Evolutionary conservation across 805 yeast species (phyloP).

Genomic region (Nakazawaea anatomiae): DNA sequence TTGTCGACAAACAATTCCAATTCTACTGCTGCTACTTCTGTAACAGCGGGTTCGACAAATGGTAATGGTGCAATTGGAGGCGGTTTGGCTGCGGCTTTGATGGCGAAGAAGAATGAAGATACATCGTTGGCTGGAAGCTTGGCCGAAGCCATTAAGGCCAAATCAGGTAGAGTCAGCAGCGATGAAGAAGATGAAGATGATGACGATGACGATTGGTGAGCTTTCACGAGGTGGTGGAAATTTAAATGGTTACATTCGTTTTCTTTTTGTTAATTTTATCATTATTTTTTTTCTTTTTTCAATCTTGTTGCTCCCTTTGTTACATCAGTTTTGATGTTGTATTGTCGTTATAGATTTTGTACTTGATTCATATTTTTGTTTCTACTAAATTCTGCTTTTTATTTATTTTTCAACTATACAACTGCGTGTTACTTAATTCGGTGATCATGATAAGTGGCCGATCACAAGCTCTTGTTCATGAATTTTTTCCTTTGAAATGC

Average conservation of each 20-base stretch:
- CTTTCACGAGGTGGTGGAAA: no score
- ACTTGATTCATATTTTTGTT: neutral
- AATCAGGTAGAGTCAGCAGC: slow-evolving; percentile 66
- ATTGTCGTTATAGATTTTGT: neutral
- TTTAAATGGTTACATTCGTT: neutral
- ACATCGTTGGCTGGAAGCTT: slow-evolving; percentile 70
- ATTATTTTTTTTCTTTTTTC: no score
- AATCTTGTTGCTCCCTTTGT: no score
- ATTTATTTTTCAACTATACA: no score
- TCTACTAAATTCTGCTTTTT: neutral
- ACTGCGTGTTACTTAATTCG: slow-evolving; percentile 18
- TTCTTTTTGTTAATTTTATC: no score
- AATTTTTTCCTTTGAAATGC: slow-evolving; percentile 93
- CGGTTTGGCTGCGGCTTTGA: slow-evolving; percentile 66
- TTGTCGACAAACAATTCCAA: neutral
- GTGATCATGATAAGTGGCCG: slow-evolving; percentile 28
- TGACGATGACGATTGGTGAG: slow-evolving; percentile 34
- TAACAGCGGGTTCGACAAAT: slow-evolving; percentile 16
- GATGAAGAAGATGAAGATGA: slow-evolving; percentile 67
- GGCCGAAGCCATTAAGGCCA: slow-evolving; percentile 80
- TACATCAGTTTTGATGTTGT: no score
- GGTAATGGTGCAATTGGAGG: slow-evolving; percentile 32
- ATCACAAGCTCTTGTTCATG: slow-evolving; percentile 80
- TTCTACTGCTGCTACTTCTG: slow-evolving; percentile 18
- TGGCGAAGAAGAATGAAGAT: slow-evolving; percentile 57